A percentile compares a stretch with the other conserved stretches of the same genome.
phyloP scores from a whole-genome alignment of 805 yeast genomes.

The Sugiyamaella chiloensis region DNA sequence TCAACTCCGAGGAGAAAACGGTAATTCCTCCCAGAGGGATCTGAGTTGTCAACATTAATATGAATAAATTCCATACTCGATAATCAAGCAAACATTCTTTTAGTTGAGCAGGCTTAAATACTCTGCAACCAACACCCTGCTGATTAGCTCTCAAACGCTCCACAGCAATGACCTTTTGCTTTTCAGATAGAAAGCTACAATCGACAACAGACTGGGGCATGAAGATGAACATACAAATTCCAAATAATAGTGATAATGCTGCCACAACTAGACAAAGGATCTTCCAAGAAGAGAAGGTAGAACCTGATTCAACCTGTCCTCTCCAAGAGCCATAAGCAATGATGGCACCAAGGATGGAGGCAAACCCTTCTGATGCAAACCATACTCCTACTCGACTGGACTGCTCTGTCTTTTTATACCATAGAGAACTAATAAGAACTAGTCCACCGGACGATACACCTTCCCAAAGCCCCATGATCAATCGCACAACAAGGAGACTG shows the following conservation, averaged over 20 bases:
- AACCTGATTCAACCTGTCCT: slow-evolving; percentile 14
- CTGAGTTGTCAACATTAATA: slow-evolving; percentile 41
- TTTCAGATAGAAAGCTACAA: slow-evolving; percentile 22
- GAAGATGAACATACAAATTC: slow-evolving; percentile 19
- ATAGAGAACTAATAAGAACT: slow-evolving; percentile 53
- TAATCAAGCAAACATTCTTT: slow-evolving; percentile 42
- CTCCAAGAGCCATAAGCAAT: slow-evolving; percentile 45
- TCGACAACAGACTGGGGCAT: slow-evolving; percentile 21
- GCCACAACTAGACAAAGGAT: slow-evolving; percentile 35
- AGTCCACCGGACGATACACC: slow-evolving; percentile 55
- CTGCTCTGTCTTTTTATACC: slow-evolving; percentile 49
- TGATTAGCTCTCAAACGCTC: slow-evolving; percentile 32
- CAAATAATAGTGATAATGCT: slow-evolving; percentile 48
- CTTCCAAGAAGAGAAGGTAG: slow-evolving; percentile 40
- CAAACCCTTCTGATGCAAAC: slow-evolving; percentile 43
- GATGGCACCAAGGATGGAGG: slow-evolving; percentile 44
- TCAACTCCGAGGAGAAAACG: background rate
- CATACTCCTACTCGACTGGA: slow-evolving; percentile 44
- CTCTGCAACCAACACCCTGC: slow-evolving; percentile 43
- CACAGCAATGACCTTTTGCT: slow-evolving; percentile 25
- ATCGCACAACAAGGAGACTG: slow-evolving; percentile 47
- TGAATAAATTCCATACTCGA: slow-evolving; percentile 29
- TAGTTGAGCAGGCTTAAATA: slow-evolving; percentile 41
- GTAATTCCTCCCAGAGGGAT: slow-evolving; percentile 38
- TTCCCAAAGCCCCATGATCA: slow-evolving; percentile 52